A percentile compares a stretch with the other conserved stretches of the same genome.
These are phyloP conservation scores for Eimeria praecox DNA, from an alignment of 169 alveolate genomes.

Conservation along the genomic window DNA sequence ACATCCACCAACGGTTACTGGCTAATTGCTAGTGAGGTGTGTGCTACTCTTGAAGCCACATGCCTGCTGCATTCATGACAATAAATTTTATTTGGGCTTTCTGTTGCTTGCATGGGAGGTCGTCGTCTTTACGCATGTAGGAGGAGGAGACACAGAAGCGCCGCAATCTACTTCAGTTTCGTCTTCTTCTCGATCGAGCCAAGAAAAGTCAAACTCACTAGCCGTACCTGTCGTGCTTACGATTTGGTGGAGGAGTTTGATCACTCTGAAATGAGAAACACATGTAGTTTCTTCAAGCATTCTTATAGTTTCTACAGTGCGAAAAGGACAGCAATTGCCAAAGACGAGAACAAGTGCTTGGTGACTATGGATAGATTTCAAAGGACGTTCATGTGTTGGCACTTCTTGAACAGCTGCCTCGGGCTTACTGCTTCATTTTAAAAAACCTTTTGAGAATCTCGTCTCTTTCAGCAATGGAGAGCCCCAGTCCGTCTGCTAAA, in stretches of 20 bases:
- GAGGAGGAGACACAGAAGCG: neutral
- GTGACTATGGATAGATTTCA: neutral
- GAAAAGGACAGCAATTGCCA: neutral
- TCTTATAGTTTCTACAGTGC: neutral
- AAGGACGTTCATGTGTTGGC: neutral
- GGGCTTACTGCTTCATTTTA: conserved; percentile 42
- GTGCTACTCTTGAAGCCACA: neutral
- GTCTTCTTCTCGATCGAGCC: conserved; percentile 6
- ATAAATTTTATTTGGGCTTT: neutral
- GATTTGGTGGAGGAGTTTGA: conserved; percentile 60
- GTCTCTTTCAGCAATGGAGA: conserved; percentile 55
- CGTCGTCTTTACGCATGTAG: neutral
- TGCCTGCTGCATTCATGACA: neutral
- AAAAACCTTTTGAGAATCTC: conserved; percentile 17
- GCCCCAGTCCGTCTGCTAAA: neutral
- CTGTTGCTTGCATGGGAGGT: neutral
- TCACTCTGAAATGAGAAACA: neutral
- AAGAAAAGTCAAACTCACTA: conserved; percentile 20
- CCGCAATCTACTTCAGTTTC: neutral
- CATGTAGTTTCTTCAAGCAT: neutral
- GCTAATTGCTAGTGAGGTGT: neutral
- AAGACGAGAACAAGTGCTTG: neutral
- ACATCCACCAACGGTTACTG: neutral
- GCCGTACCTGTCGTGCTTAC: conserved; percentile 30
- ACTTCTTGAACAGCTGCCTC: neutral